Conservation (phyloP, 1,284 basidiomycete species). For the Tylopilus sp. region DNA sequence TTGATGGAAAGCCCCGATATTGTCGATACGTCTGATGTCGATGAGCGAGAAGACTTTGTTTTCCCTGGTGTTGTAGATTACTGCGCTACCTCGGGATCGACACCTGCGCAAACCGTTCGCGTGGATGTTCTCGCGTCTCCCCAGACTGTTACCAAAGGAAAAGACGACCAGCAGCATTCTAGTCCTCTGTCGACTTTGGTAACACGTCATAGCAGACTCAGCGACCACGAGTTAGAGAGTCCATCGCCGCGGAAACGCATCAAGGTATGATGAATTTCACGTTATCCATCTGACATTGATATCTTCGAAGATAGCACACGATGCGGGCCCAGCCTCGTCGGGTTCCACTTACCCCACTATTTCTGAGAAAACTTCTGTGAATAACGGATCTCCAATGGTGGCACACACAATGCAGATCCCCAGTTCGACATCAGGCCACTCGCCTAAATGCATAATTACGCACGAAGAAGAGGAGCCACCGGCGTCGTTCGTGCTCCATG, state of each 20-base stretch:
- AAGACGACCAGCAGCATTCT: neutral
- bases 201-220: slow-evolving; percentile 7
- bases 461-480: slow-evolving; percentile 2
- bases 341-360: neutral
- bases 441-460: neutral
- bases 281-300: slow-evolving; percentile 20
- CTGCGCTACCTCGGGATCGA: slow-evolving; percentile 1
- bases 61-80: slow-evolving; percentile 16
- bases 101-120: neutral
- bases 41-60: slow-evolving; percentile 59
- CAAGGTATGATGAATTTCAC: slow-evolving; percentile 35
- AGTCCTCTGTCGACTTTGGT: neutral
- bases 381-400: neutral
- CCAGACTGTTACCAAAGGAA: slow-evolving; percentile 7
- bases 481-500: slow-evolving; percentile 2
- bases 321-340: slow-evolving; percentile 1
- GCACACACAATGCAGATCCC: neutral
- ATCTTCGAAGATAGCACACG: slow-evolving; percentile 31
- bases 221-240: slow-evolving; percentile 20
- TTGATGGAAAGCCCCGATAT: slow-evolving; percentile 52
- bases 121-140: slow-evolving; percentile 4
- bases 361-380: neutral
- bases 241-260: slow-evolving; percentile 42
- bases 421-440: neutral
- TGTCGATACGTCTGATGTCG: slow-evolving; percentile 72